Base-by-base conservation (phyloP, 2,329 filamentous ascomycete species). In the Colletotrichum australisinense region DNA sequence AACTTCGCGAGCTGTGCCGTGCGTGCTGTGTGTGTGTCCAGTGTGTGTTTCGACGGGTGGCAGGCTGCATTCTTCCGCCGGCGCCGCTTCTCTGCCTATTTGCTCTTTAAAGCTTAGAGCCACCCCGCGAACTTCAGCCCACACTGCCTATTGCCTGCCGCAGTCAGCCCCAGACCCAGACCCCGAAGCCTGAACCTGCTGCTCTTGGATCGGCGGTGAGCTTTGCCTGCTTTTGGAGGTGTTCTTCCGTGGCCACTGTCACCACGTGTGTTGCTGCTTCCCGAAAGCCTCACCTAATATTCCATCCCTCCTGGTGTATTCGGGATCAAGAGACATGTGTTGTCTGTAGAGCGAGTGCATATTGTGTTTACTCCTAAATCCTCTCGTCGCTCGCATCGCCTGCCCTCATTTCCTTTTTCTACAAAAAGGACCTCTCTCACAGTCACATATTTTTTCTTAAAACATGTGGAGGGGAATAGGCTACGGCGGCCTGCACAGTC, bases 391-490 rank as follows among this genome's bases (percentile, higher is more conserved):
- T 35, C 9, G n/a, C 49, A 30, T 52, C 14, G 9, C 14, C 46
- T 30, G 26, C 57, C 57, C 46, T 58, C 63, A 35, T 35, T 52
- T 52, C 53, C 55, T 38, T 28, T 28, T 52, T 8, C 35, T 22
- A 8, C 26, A 38, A n/a, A 7, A 65, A 56, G 24, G 12, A 22
- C 35, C 24, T 14, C 16, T 52, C 26, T 26, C 56, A 49, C 32
- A 66, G 19, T 19, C 38, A 42, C 38, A 19, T 14, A 42, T 42
- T 42, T 42, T 19, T 46, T 69, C 57, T 24, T 30, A 42, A 66
- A 66, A 62, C 22, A 75, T 75, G 72, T 75, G 74, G 74, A 74
- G 72, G 73, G 72, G 74, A 49, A 65, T 69, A 52, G 68, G 74
- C 64, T 75, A 75, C 68, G 72, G 74, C 72, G 74, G 74, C 59